These are phyloP conservation scores for Calonectria pauciramosa DNA, from an alignment of 2,329 filamentous ascomycete species.

Conservation along the genomic window DNA sequence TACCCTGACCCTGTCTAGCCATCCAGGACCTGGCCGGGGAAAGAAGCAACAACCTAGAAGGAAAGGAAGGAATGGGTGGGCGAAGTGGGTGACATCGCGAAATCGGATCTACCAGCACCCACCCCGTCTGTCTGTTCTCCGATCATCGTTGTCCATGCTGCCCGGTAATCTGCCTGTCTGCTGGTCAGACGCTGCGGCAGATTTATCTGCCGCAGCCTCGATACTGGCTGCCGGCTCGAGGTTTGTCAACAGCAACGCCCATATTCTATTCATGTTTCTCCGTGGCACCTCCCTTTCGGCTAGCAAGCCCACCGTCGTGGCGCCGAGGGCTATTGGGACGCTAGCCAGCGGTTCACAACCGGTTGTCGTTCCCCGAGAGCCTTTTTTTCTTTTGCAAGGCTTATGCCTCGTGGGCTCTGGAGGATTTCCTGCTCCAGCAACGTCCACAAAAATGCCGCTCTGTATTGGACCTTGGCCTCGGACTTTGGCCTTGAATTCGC, in stretches of 20 bases:
- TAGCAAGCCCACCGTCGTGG: conserved; percentile 24
- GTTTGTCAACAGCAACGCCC: neutral
- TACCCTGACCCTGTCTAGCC: conserved; percentile 15
- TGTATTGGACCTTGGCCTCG: neutral
- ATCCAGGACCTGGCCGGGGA: conserved; percentile 22
- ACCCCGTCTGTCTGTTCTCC: conserved; percentile 11
- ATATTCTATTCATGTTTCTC: conserved; percentile 8
- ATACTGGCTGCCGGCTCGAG: neutral
- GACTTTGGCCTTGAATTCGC: neutral
- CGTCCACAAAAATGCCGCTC: conserved; percentile 15
- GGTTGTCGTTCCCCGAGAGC: conserved; percentile 1
- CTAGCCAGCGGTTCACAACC: conserved; percentile 24
- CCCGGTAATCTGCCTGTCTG: neutral
- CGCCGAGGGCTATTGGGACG: conserved; percentile 29
- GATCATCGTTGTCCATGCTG: conserved; percentile 26
- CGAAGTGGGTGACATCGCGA: conserved; percentile 41
- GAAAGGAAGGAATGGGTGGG: conserved; percentile 7
- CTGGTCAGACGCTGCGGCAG: neutral
- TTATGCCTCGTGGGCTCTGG: neutral
- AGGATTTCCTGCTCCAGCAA: neutral
- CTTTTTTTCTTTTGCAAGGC: conserved; percentile 5
- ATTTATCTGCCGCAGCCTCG: neutral
- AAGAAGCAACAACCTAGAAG: conserved; percentile 25
- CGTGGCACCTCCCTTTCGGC: conserved; percentile 18
- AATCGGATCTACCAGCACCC: conserved; percentile 44